Base-by-base conservation (phyloP, 495 filamentous ascomycete genomes). In the Aspergillus asperescens region DNA sequence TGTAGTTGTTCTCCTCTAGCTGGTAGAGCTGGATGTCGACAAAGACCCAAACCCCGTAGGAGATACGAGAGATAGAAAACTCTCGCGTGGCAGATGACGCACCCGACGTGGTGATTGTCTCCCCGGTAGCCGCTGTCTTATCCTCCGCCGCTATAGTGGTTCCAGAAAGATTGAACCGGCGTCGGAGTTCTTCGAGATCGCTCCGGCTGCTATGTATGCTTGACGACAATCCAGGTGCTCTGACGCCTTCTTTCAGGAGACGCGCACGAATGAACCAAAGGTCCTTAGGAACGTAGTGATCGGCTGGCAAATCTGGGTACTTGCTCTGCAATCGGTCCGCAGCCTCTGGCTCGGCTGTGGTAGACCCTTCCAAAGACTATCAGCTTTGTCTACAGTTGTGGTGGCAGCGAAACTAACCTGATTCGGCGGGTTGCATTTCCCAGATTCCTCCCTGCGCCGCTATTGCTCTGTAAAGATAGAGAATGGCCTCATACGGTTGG, bases 11-110 rank as follows among this genome's bases (percentile, higher is more conserved):
- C 32, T 83, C 81, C 67, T 98, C 93, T 69, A 98, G 86, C 61
- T 92, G 87, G 66, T 98, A 98, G 24, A 98, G 83, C 66, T 98
- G 93, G 50, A 98, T 94, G 47, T 93, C 90, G 66, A 97, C 83
- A 60, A 94, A 92, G 55, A 97, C 89, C 74, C 72, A 77, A 18
- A 75, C 72, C 10, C 74, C 74, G 49, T 76, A 67, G 2, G 64
- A 65, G 10, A 77, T 70, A 1, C 67, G 58, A 13, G 64, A 61
- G 22, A 67, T 61, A 0, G 64, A 62, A 34, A 56, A 62, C 2
- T 66, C 59, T 34, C 67, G 65, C 3, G 67, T 76, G 8, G 74
- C 72, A 0, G 72, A 73, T 0, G 72, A 73, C 20, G 70, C 73
- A 20, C 62, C 80, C 10, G 67, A 74, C 1, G 55, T 39, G 37